These are phyloP conservation scores for Eucalyptus guilfoylei DNA, from an alignment of 345 rosid genomes.

Conservation along the genomic window DNA sequence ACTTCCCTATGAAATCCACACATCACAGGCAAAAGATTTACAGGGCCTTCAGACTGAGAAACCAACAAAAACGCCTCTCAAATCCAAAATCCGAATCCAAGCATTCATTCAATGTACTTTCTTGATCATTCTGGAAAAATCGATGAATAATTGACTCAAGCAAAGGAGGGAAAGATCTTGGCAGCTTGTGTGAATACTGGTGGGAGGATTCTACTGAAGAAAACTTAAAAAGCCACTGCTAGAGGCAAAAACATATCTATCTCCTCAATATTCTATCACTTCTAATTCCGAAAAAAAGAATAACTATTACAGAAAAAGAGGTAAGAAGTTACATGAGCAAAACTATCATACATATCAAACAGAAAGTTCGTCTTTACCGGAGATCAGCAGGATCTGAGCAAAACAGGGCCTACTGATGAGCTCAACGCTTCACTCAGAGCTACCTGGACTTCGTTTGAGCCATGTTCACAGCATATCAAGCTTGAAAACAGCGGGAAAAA, in stretches of 20 bases:
- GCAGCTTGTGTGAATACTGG: neutral
- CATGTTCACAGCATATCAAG: constrained; percentile 90
- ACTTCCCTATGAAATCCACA: neutral
- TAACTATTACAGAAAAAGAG: neutral
- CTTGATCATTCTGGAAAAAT: neutral
- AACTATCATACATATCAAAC: neutral
- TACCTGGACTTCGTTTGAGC: constrained; percentile 77
- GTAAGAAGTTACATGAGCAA: neutral
- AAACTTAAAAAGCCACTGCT: neutral
- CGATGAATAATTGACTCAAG: neutral
- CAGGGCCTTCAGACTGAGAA: neutral
- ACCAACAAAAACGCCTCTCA: neutral
- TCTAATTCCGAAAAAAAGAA: neutral
- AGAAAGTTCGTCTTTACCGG: neutral
- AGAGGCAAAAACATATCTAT: neutral
- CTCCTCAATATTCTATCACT: neutral
- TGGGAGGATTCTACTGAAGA: neutral
- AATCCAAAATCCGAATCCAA: neutral
- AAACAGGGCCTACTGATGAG: constrained; percentile 68
- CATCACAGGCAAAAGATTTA: neutral
- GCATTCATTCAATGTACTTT: neutral
- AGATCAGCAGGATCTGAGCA: constrained; percentile 61
- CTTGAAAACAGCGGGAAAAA: constrained; percentile 74
- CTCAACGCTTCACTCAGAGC: constrained; percentile 90
- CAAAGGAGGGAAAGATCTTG: neutral